phyloP scores from a whole-genome alignment of 139 green algal genomes.

The Eudorina sp. region DNA sequence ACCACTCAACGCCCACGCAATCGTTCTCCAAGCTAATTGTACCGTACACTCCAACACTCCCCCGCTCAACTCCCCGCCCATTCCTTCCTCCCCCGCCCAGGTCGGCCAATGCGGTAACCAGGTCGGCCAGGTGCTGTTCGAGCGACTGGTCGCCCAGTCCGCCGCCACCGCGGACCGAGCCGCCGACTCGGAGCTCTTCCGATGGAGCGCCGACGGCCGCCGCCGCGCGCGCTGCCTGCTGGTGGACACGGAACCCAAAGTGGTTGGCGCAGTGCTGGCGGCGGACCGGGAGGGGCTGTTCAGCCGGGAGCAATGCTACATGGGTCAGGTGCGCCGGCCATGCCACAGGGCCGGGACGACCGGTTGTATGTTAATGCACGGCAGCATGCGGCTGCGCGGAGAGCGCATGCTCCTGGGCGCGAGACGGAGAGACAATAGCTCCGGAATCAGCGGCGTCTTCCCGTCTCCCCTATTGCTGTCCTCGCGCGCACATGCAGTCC shows the following conservation, averaged over 20 bases:
- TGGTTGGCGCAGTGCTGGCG: conserved; percentile 46
- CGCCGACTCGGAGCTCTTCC: neutral
- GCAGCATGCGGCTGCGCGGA: too few species aligned
- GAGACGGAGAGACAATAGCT: too few species aligned
- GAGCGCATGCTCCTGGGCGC: too few species aligned
- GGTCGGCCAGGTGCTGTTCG: conserved; percentile 52
- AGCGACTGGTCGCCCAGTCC: conserved; percentile 28
- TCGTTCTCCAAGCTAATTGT: too few species aligned
- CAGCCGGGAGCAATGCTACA: conserved; percentile 44
- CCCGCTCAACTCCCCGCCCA: too few species aligned
- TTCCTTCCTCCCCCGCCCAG: conserved; percentile 9
- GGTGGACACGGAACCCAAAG: conserved; percentile 67
- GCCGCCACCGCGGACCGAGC: neutral
- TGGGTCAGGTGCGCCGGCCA: conserved; percentile 54
- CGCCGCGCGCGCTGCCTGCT: conserved; percentile 53
- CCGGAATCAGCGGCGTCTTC: too few species aligned
- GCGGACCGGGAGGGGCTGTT: conserved; percentile 48
- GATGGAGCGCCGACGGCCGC: neutral
- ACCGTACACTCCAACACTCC: too few species aligned
- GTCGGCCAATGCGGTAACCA: conserved; percentile 65
- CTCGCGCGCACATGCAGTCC: conserved; percentile 12
- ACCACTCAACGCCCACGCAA: too few species aligned
- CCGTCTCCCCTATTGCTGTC: too few species aligned
- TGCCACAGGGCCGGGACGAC: too few species aligned
- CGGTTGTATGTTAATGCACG: too few species aligned